phyloP scores from a whole-genome alignment of 306 rosid species.

The Cyamopsis tetragonoloba region DNA sequence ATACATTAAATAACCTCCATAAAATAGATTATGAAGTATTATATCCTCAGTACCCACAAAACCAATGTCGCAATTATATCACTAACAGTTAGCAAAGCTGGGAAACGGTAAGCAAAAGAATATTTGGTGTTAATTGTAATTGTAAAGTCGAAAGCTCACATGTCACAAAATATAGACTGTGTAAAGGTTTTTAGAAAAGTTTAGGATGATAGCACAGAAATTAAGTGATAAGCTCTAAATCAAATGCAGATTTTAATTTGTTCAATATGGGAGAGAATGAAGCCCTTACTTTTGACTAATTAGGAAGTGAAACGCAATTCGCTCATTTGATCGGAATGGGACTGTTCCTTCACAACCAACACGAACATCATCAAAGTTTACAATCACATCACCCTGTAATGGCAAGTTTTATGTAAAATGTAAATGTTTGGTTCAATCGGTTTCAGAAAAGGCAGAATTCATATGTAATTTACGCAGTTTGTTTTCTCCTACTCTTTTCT shows the following conservation, averaged over 20 bases:
- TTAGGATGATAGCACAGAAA: not conserved
- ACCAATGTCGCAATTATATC: not conserved
- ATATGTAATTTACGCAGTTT: not conserved
- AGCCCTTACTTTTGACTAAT: constrained; percentile 83
- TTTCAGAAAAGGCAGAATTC: constrained; percentile 11
- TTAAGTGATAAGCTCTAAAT: not conserved
- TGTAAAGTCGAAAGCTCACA: constrained; percentile 6
- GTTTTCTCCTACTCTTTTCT: constrained; percentile 3
- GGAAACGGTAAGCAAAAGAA: no score
- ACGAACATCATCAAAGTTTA: constrained; percentile 76
- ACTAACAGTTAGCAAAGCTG: not conserved
- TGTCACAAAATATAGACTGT: not conserved
- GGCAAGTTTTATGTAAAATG: constrained; percentile 19
- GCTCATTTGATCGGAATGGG: constrained; percentile 86
- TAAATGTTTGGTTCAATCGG: not conserved
- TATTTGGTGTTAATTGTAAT: not conserved
- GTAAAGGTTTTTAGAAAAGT: not conserved
- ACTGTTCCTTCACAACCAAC: constrained; percentile 97
- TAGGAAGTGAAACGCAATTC: constrained; percentile 91
- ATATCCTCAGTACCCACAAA: not conserved
- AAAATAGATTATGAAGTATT: not conserved
- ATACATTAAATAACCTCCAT: not conserved
- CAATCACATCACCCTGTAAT: constrained; percentile 95
- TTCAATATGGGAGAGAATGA: constrained; percentile 18
- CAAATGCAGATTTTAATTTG: not conserved